Evolutionary conservation across 75 land plant species (phyloP), one percentile per base, ranked within the genome.

Genomic region (Adiantum capillusveneris): DNA sequence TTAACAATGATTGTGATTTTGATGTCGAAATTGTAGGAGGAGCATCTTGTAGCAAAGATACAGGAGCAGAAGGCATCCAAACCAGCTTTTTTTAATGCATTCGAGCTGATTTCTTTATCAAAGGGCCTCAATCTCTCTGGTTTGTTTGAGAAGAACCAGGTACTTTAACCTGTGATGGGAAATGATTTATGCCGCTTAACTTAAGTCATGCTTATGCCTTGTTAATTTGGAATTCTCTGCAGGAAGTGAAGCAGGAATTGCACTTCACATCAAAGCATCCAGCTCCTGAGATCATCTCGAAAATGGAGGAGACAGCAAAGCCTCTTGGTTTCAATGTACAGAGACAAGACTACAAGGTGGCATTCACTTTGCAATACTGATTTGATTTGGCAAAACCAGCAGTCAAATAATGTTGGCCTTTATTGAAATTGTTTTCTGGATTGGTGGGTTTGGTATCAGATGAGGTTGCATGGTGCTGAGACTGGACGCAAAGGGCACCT

Each of bases 71-170:
- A 71, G 20, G 43, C 19, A 1, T 52, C 67, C 22, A 80, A 68
- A 45, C 83, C 76, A 7, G 34, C 46, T 11, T 53, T 54, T 25
- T 53, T 82, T 63, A 86, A 82, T 57, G 89, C 89, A 0, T 86
- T 86, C 34, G 85, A 86, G 57, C 77, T 86, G 19, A 86, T 86
- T 25, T 86, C 89, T 42, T 64, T 67, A 1, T 81, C 85, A 11
- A 41, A 64, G 27, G 86, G 89, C 3, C 77, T 82, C 43, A 74
- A 86, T 62, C 71, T 86, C 27, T 86, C 89, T 14, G 82, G 79
- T 0, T 62, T 86, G 27, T 82, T 86, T 39, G 79, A 79, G 58
- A 71, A 64, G 11, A 20, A 27, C 24, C 64, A 49, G 73, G 75
- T 73, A 28, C 31, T 42, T 29, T 64, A 20, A 50, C 0, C 19